Evolutionary conservation across 2,329 filamentous ascomycete species (phyloP).

Genomic region (Aspergillus alliaceus): DNA sequence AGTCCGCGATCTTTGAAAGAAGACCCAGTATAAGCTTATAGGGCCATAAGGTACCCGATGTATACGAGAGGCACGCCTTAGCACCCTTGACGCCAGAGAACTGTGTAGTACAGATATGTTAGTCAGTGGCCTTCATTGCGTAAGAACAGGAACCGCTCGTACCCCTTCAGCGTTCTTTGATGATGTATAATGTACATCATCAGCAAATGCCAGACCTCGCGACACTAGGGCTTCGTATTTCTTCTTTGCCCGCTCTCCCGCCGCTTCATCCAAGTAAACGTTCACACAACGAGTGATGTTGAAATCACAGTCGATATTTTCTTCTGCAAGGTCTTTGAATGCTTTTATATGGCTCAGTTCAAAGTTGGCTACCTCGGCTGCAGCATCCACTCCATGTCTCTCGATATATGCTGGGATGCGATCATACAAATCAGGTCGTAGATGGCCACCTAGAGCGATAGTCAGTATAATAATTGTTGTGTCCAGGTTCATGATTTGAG

Average conservation of each 20-base stretch:
- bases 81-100: conserved; percentile 44
- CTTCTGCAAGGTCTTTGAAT: conserved; percentile 42
- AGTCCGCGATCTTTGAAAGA: conserved; percentile 58
- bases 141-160: not conserved
- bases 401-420: conserved; percentile 39
- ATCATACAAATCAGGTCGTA: conserved; percentile 45
- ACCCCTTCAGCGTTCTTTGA: conserved; percentile 32
- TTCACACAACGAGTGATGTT: conserved; percentile 44
- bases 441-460: conserved; percentile 35
- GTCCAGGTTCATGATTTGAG: not conserved
- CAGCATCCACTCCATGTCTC: conserved; percentile 39
- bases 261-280: conserved; percentile 39
- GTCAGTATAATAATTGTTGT: not conserved
- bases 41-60: conserved; percentile 51
- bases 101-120: conserved; percentile 7
- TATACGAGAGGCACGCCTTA: conserved; percentile 37
- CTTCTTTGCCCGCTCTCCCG: conserved; percentile 27
- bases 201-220: conserved; percentile 26
- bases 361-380: conserved; percentile 42
- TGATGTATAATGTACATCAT: conserved; percentile 30
- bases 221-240: conserved; percentile 33
- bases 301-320: conserved; percentile 49
- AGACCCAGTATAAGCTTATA: conserved; percentile 80
- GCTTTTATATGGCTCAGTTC: conserved; percentile 44
- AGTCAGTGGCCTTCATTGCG: not conserved